Conservation (phyloP, 805 yeast species). For the Yarrowia keelungensis region DNA sequence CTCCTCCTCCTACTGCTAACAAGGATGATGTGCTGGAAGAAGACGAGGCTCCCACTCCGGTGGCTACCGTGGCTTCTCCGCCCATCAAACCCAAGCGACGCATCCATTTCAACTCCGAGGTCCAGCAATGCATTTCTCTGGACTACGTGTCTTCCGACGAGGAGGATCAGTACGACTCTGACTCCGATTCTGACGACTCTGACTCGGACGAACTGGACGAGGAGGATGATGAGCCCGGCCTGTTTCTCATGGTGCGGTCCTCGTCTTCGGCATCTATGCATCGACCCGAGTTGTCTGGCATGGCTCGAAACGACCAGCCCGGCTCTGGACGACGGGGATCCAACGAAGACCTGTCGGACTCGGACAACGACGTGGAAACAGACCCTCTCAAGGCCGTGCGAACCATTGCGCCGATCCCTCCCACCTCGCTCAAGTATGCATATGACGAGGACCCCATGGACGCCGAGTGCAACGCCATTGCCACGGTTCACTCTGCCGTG, state of each 20-base stretch:
- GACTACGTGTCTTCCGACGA: constrained; percentile 50
- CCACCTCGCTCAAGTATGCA: constrained; percentile 83
- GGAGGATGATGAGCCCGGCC: constrained; percentile 70
- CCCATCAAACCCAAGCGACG: constrained; percentile 59
- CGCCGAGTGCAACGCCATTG: constrained; percentile 47
- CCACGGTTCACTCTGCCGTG: constrained; percentile 56
- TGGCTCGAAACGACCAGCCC: constrained; percentile 26
- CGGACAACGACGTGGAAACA: constrained; percentile 10
- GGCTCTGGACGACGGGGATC: constrained; percentile 1
- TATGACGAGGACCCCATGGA: constrained; percentile 65
- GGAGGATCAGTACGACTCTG: constrained; percentile 40
- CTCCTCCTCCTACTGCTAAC: constrained; percentile 27
- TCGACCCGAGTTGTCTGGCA: constrained; percentile 42
- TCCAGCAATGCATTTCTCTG: constrained; percentile 90
- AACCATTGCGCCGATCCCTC: constrained; percentile 81
- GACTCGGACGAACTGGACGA: constrained; percentile 55
- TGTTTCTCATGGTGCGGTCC: constrained; percentile 63
- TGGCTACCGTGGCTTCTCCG: constrained; percentile 10
- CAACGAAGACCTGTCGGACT: constrained; percentile 10
- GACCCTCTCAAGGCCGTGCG: constrained; percentile 47
- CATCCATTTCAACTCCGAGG: constrained; percentile 92
- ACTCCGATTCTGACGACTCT: constrained; percentile 40
- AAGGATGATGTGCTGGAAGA: background rate
- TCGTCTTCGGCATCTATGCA: constrained; percentile 48
- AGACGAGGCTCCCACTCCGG: background rate